phyloP scores from a whole-genome alignment of 306 rosid genomes.

The Dalbergia cochinchinensis region DNA sequence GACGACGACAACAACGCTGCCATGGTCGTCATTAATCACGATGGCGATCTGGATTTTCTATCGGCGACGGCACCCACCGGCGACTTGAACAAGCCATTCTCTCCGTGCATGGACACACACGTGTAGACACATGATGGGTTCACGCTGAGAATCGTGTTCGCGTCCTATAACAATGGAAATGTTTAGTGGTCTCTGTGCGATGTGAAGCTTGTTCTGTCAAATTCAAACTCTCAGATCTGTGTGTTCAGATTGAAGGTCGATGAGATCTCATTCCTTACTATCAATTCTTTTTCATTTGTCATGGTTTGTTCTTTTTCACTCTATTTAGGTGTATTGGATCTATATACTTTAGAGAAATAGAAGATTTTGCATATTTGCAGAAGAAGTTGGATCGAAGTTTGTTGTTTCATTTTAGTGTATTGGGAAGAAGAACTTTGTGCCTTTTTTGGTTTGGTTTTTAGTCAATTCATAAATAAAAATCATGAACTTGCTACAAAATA shows the following conservation, averaged over 20 bases:
- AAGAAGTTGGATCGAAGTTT: not conserved
- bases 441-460: slow-evolving; percentile 3
- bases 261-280: slow-evolving; percentile 87
- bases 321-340: too few relatives aligned
- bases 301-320: slow-evolving; percentile 62
- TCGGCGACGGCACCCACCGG: slow-evolving; percentile 31
- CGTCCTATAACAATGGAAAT: slow-evolving; percentile 46
- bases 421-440: too few relatives aligned
- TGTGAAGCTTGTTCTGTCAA: slow-evolving; percentile 64
- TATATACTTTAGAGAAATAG: too few relatives aligned
- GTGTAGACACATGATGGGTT: slow-evolving; percentile 59
- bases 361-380: too few relatives aligned
- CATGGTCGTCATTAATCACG: slow-evolving; percentile 1
- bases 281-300: slow-evolving; percentile 65
- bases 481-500: not conserved
- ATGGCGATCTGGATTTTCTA: not conserved
- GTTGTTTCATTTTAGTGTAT: not conserved
- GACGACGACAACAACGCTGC: too few relatives aligned
- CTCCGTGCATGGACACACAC: slow-evolving; percentile 52
- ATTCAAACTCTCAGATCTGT: slow-evolving; percentile 70
- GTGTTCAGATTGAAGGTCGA: slow-evolving; percentile 90
- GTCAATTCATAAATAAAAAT: not conserved
- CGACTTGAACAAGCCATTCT: slow-evolving; percentile 44
- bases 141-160: slow-evolving; percentile 53
- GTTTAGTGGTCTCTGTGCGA: slow-evolving; percentile 80